phyloP scores from a whole-genome alignment of 2,329 filamentous ascomycete genomes.

The Neurospora crassa region DNA sequence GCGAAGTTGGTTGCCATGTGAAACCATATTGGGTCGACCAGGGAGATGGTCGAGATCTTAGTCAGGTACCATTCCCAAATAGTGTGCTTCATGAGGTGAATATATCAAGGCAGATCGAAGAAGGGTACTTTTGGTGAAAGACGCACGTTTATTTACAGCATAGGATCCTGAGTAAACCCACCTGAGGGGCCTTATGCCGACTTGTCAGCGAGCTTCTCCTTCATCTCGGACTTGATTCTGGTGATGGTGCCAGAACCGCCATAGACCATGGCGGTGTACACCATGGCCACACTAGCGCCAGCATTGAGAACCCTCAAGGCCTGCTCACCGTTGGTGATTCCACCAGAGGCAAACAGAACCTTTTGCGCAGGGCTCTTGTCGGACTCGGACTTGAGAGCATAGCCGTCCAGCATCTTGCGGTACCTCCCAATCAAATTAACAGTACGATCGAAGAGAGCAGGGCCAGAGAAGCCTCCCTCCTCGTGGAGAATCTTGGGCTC shows the following conservation, averaged over 20 bases:
- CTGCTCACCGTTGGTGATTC: conserved; percentile 81
- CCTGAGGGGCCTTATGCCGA: not conserved
- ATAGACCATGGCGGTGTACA: conserved; percentile 71
- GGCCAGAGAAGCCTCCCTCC: conserved; percentile 83
- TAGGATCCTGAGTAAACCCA: not conserved
- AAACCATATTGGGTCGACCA: not conserved
- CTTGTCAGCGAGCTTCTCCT: conserved; percentile 21
- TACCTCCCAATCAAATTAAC: conserved; percentile 72
- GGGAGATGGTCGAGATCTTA: not conserved
- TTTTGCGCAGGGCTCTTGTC: conserved; percentile 44
- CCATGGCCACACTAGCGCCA: conserved; percentile 81
- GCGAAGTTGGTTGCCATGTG: not conserved
- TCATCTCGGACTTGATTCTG: conserved; percentile 55
- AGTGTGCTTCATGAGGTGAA: not conserved
- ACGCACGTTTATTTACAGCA: not conserved
- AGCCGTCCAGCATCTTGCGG: conserved; percentile 54
- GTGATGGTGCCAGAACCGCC: conserved; percentile 56
- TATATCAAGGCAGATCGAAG: not conserved
- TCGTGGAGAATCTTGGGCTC: conserved; percentile 64
- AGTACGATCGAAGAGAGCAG: conserved; percentile 76
- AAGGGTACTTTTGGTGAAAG: not conserved
- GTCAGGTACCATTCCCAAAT: not conserved
- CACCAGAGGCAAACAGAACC: conserved; percentile 87
- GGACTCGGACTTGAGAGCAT: conserved; percentile 29
- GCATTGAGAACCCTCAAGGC: conserved; percentile 75